phyloP scores from a whole-genome alignment of 805 yeast species.

The Ascoidea tarda region DNA sequence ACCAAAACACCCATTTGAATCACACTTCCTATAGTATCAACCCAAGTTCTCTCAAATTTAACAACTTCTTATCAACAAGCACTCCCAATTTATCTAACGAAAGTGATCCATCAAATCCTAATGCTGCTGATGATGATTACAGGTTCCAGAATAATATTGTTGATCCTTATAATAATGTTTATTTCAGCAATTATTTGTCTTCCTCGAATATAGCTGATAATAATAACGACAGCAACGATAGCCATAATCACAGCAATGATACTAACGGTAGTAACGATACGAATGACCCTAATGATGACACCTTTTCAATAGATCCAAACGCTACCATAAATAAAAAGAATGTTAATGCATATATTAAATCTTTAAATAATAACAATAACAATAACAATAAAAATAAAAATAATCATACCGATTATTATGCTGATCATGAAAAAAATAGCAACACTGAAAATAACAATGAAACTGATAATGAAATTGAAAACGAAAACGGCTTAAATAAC shows the following conservation, averaged over 20 bases:
- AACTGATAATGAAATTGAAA: background rate
- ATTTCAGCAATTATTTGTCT: too few relatives aligned
- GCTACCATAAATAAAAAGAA: too few relatives aligned
- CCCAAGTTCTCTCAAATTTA: background rate
- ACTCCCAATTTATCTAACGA: background rate
- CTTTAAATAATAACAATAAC: background rate
- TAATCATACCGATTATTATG: background rate
- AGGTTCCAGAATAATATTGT: too few relatives aligned
- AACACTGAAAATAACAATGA: background rate
- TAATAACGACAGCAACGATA: background rate
- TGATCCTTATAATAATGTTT: too few relatives aligned
- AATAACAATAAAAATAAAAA: background rate
- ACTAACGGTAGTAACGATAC: background rate
- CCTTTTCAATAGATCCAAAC: background rate
- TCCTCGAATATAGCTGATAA: background rate
- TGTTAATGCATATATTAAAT: background rate
- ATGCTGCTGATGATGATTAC: too few relatives aligned
- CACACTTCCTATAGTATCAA: background rate
- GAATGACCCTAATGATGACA: background rate
- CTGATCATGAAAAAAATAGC: background rate
- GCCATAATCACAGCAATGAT: background rate
- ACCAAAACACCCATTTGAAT: background rate
- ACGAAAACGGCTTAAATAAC: too few relatives aligned
- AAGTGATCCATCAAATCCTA: too few relatives aligned
- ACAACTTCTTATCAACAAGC: background rate